These are phyloP conservation scores for Murraya koenigii DNA, from an alignment of 345 rosid genomes.

Conservation along the genomic window DNA sequence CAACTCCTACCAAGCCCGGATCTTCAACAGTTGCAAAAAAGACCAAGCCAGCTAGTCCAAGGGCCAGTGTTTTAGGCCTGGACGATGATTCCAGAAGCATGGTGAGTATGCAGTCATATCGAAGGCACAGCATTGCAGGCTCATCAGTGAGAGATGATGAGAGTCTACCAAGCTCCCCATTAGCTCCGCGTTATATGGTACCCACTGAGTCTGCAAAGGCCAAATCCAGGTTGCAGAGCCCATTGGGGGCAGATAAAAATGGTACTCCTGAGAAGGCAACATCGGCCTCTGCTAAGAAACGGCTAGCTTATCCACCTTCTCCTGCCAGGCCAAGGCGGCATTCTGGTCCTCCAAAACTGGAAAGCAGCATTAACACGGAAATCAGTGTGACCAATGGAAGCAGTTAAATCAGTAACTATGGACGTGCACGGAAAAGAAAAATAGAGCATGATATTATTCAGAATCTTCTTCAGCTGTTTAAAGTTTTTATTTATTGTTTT, in stretches of 20 bases:
- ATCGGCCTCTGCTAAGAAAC: slow-evolving; percentile 53
- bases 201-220: slow-evolving; percentile 88
- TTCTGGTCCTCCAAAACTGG: slow-evolving; percentile 78
- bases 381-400: slow-evolving; percentile 43
- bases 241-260: slow-evolving; percentile 43
- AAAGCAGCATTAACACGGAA: slow-evolving; percentile 39
- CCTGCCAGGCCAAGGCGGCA: slow-evolving; percentile 73
- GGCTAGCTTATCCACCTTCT: slow-evolving; percentile 76
- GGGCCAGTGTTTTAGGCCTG: slow-evolving; percentile 30
- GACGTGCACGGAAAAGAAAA: background rate
- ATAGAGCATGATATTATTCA: background rate
- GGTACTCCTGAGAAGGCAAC: slow-evolving; percentile 52
- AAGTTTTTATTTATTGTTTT: slow-evolving; percentile 15
- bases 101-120: slow-evolving; percentile 51
- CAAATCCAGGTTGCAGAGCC: slow-evolving; percentile 62
- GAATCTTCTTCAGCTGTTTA: background rate
- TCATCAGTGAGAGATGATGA: slow-evolving; percentile 66
- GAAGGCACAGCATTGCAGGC: slow-evolving; percentile 77
- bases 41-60: slow-evolving; percentile 55
- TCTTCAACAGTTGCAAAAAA: slow-evolving; percentile 49
- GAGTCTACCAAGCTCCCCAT: slow-evolving; percentile 59
- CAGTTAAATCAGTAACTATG: slow-evolving; percentile 10
- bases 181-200: slow-evolving; percentile 86
- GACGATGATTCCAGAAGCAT: slow-evolving; percentile 81
- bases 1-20: slow-evolving; percentile 54